Base-by-base conservation (phyloP, 2,329 filamentous ascomycete species). In the Corynespora cassiicola region DNA sequence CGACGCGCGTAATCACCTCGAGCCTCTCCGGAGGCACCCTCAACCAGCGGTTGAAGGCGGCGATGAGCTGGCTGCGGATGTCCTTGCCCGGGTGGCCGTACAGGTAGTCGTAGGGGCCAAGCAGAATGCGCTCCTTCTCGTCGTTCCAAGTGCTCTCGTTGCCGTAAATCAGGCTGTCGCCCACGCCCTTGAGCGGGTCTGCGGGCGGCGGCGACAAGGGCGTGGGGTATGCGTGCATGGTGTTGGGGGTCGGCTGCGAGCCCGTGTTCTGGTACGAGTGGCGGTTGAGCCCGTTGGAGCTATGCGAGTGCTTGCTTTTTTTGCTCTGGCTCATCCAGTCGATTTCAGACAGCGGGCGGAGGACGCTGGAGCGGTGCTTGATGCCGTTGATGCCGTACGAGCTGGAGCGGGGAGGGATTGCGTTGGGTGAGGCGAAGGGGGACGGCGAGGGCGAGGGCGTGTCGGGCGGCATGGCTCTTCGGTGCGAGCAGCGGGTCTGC, bases 101-200 rank as follows among this genome's bases (percentile, higher is more conserved):
- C 46, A 94, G 78, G 66, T 95, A 95, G 61, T 92, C 85, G 58
- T 84, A 95, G 1, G 90, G 90, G 0, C 85, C 89, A 31, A 85
- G 75, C 36, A 95, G 74, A 45, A 92, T 84, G 65, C 81, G 82
- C 66, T 94, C 88, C 73, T 94, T 92, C 56, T 87, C 80, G 2
- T 75, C 68, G 6, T 80, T 83, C 88, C 88, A 94, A 12, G 77
- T 75, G 42, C 52, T 53, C 22, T 59, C 53, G 32, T 67, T 64
- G n/a, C 65, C 65, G 42, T 70, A 65, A 41, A 75, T 73, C 42
- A 74, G 55, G n/a, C 66, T 57, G 28, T 68, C 57, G 29, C 63
- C 60, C 16, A 69, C 42, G 23, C 54, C 54, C 35, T 60, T 63
- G 11, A 54, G 31, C 18, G 47, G 47, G 12, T 52, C 45, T 18